Percentiles rank a stretch among this genome's conserved stretches.
Evolutionary conservation across 441 rosid genomes (phyloP).

Genomic region (Viola pubescens): DNA sequence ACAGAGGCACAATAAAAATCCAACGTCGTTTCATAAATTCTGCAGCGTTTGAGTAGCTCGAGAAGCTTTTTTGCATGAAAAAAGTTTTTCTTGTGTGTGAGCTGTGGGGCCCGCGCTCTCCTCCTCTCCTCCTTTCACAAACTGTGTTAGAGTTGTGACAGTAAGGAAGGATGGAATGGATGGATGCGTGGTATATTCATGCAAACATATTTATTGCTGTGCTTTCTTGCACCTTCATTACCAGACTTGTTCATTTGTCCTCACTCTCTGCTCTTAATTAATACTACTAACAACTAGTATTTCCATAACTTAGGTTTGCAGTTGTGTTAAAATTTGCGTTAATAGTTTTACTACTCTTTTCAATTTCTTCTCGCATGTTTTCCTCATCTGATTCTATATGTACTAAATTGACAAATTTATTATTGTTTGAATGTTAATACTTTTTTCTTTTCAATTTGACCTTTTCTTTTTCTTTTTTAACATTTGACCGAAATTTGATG

Average conservation of each 20-base stretch:
- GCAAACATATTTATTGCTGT: neutral
- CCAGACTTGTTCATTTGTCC: neutral
- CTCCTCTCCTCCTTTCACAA: neutral
- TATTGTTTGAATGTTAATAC: no score
- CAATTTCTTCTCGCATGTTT: no score
- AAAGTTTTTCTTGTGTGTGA: neutral
- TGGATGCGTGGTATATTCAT: neutral
- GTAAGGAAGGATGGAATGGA: no score
- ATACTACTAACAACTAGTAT: neutral
- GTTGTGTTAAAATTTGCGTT: no score
- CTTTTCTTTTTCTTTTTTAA: no score
- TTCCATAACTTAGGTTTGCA: neutral
- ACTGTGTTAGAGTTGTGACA: neutral
- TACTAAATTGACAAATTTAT: no score
- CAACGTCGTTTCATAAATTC: conserved; percentile 10
- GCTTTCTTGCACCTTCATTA: neutral
- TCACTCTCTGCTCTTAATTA: no score
- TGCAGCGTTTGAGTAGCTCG: conserved; percentile 43
- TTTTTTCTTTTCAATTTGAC: no score
- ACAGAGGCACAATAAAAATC: neutral
- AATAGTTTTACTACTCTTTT: neutral
- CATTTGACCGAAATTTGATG: no score
- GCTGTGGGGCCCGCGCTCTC: neutral
- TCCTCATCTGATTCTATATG: no score
- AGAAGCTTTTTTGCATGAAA: conserved; percentile 21